phyloP scores from a whole-genome alignment of 768 basidiomycete genomes.

The Auricularia auricula-judae region DNA sequence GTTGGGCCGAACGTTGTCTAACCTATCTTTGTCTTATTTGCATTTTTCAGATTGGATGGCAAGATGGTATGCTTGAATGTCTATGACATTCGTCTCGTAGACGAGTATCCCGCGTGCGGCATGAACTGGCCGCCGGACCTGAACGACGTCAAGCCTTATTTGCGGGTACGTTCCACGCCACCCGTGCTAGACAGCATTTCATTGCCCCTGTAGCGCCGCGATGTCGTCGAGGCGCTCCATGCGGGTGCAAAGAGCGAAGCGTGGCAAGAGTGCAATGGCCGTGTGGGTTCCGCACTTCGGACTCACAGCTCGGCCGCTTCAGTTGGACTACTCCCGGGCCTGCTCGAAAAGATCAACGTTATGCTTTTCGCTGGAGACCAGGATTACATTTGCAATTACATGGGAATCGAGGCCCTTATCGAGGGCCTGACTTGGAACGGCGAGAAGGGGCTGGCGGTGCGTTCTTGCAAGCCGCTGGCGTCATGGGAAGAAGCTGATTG shows the following conservation, averaged over 20 bases:
- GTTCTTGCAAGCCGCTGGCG: conserved; percentile 16
- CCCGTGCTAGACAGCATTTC: neutral
- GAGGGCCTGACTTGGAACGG: conserved; percentile 81
- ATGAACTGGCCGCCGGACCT: conserved; percentile 98
- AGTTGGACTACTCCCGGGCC: conserved; percentile 61
- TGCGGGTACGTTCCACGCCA: conserved; percentile 47
- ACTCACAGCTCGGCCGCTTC: conserved; percentile 50
- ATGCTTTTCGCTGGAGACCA: conserved; percentile 91
- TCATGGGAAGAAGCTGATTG: neutral
- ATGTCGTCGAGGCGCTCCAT: conserved; percentile 78
- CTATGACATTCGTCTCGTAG: conserved; percentile 88
- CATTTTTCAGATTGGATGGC: conserved; percentile 45
- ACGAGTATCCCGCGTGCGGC: conserved; percentile 78
- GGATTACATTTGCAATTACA: conserved; percentile 92
- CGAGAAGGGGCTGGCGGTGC: conserved; percentile 68
- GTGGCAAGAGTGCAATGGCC: conserved; percentile 79
- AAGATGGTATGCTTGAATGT: conserved; percentile 78
- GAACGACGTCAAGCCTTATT: conserved; percentile 57
- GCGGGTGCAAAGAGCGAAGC: conserved; percentile 62
- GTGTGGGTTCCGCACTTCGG: conserved; percentile 53
- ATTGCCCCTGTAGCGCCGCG: conserved; percentile 43
- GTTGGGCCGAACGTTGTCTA: neutral
- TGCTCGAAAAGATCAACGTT: conserved; percentile 74
- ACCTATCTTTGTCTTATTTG: neutral
- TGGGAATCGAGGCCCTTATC: conserved; percentile 82